Percentiles rank a stretch among this genome's conserved stretches.
phyloP scores from a whole-genome alignment of 108 stramenopile genomes.

The Conticribra guillardii region DNA sequence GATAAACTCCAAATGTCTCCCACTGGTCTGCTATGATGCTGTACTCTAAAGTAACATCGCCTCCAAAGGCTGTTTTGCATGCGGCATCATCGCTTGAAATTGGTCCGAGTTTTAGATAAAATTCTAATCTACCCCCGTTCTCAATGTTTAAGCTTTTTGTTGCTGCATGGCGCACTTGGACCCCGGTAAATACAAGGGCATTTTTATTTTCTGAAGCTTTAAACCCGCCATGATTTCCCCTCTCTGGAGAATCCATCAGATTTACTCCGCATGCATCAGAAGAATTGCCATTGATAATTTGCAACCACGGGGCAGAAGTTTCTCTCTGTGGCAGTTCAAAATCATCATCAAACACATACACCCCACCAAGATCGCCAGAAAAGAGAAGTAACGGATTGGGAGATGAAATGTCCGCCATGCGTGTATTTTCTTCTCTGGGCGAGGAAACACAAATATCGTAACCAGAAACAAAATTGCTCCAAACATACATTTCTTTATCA shows the following conservation, averaged over 20 bases:
- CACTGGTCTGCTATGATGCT: constrained; percentile 12
- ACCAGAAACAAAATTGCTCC: constrained; percentile 32
- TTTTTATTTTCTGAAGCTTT: constrained; percentile 19
- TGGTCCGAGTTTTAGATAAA: constrained; percentile 46
- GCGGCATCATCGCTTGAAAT: constrained; percentile 12
- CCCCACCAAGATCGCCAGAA: constrained; percentile 17
- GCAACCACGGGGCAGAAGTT: constrained; percentile 39
- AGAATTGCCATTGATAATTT: constrained; percentile 42
- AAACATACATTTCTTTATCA: constrained; percentile 43
- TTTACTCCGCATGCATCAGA: constrained; percentile 46
- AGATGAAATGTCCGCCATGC: constrained; percentile 10
- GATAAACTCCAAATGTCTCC: constrained; percentile 15
- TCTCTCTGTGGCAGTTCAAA: constrained; percentile 34
- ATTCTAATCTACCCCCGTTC: constrained; percentile 41
- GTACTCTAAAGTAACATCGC: constrained; percentile 43
- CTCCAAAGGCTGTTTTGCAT: constrained; percentile 35
- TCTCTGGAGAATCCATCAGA: constrained; percentile 12
- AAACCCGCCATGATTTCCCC: constrained; percentile 28
- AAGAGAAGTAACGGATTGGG: constrained; percentile 27
- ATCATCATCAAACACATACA: constrained; percentile 50
- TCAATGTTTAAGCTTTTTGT: constrained; percentile 28
- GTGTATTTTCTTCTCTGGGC: constrained; percentile 30
- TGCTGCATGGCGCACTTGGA: constrained; percentile 22
- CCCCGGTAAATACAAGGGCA: constrained; percentile 46
- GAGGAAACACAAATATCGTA: constrained; percentile 47